phyloP scores from a whole-genome alignment of 2,329 filamentous ascomycete species.

The Tolypocladium tropicale region DNA sequence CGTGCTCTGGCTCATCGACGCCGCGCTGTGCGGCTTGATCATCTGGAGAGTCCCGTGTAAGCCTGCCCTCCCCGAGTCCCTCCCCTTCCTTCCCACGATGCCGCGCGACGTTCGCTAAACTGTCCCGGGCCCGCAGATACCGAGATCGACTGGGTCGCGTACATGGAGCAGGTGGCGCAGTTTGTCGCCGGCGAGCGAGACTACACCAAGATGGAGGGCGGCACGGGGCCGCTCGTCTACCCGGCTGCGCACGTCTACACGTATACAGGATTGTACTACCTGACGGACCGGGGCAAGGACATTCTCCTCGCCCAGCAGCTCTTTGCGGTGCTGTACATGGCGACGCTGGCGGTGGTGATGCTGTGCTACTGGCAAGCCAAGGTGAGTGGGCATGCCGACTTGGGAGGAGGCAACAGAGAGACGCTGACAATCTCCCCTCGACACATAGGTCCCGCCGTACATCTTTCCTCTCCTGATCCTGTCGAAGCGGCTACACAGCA shows the following conservation, averaged over 20 bases:
- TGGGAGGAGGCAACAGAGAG: background rate
- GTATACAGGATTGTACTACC: constrained; percentile 67
- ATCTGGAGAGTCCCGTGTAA: constrained; percentile 78
- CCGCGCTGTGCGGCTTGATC: constrained; percentile 59
- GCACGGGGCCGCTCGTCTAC: constrained; percentile 89
- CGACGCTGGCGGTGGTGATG: constrained; percentile 67
- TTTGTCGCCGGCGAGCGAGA: constrained; percentile 78
- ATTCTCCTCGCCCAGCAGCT: constrained; percentile 74
- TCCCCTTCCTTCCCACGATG: background rate
- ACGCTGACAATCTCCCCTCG: background rate
- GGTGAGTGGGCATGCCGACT: constrained; percentile 28
- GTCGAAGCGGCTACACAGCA: constrained; percentile 87
- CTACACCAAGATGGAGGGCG: constrained; percentile 76
- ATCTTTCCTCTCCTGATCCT: constrained; percentile 76
- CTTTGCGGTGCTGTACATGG: constrained; percentile 72
- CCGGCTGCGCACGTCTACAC: constrained; percentile 89
- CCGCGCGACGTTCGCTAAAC: background rate
- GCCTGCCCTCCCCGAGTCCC: constrained; percentile 15
- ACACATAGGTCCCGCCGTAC: constrained; percentile 64
- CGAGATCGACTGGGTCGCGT: constrained; percentile 95
- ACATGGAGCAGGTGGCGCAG: constrained; percentile 85
- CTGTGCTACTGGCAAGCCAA: constrained; percentile 68
- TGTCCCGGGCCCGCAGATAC: constrained; percentile 49
- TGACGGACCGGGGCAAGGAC: constrained; percentile 68
- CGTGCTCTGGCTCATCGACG: constrained; percentile 59